These are phyloP conservation scores for Hypoxylon sp. DNA, from an alignment of 2,329 filamentous ascomycete genomes.

Conservation along the genomic window DNA sequence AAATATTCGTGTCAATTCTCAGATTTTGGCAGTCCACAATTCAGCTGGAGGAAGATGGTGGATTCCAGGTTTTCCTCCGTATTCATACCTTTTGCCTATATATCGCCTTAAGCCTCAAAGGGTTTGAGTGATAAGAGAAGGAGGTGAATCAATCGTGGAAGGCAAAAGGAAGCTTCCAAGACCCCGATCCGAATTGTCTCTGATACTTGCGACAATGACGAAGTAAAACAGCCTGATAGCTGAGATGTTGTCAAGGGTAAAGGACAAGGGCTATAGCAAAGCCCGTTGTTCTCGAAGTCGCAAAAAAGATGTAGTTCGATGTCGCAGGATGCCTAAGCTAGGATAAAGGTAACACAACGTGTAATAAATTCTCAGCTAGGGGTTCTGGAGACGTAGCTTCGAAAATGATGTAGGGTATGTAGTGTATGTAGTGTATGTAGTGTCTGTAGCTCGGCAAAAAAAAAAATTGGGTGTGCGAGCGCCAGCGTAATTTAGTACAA, in stretches of 20 bases:
- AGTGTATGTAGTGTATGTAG: slow-evolving; percentile 1
- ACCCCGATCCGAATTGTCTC: slow-evolving; percentile 48
- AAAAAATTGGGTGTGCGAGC: slow-evolving; percentile 15
- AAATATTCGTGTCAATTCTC: slow-evolving; percentile 25
- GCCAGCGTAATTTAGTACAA: slow-evolving; percentile 25
- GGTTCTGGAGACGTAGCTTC: slow-evolving; percentile 16
- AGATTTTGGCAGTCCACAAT: slow-evolving; percentile 30
- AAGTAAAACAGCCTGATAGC: slow-evolving; percentile 29
- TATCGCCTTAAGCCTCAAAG: slow-evolving; percentile 46
- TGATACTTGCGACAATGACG: slow-evolving; percentile 43
- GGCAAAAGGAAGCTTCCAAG: slow-evolving; percentile 52
- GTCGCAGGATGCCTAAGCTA: slow-evolving; percentile 45
- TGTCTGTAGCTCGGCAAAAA: slow-evolving; percentile 13
- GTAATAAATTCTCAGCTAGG: slow-evolving; percentile 17
- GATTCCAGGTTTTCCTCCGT: slow-evolving; percentile 49
- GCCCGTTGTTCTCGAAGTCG: slow-evolving; percentile 53
- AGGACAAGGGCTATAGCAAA: slow-evolving; percentile 45
- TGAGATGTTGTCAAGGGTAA: slow-evolving; percentile 42
- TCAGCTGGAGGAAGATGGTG: slow-evolving; percentile 46
- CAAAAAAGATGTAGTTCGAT: slow-evolving; percentile 46
- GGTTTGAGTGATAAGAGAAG: slow-evolving; percentile 36
- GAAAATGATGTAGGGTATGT: slow-evolving; percentile 1
- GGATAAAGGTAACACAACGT: slow-evolving; percentile 29
- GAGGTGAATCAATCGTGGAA: slow-evolving; percentile 50
- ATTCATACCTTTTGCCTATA: slow-evolving; percentile 50